Evolutionary conservation across 495 filamentous ascomycete species (phyloP), one percentile per base, ranked within the genome.

Genomic region (Penicillium manginii): DNA sequence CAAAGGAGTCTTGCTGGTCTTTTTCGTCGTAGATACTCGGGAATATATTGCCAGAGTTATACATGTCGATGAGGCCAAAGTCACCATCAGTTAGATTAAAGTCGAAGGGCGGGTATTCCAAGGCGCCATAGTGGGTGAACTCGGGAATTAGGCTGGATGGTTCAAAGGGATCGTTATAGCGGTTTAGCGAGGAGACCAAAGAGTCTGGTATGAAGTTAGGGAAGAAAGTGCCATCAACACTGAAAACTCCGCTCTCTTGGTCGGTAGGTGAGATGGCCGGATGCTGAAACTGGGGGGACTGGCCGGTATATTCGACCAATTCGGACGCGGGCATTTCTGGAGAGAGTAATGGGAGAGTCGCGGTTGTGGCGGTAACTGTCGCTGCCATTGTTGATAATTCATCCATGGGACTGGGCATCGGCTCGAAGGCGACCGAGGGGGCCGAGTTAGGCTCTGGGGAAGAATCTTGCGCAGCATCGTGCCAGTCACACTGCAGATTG

Each of bases 71-170:
- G 14, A 85, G 69, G 0, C 78, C 77, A 57, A 87, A 83, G 57
- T 89, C 86, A 4, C 83, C 71, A 18, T 86, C 84, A 22, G 83
- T 86, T 15, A 88, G 72, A 33, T 86, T 83, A 15, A 87, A 74
- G 56, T 82, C 80, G 35, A 78, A 71, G 47, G 84, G 74, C 6
- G 84, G 76, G 49, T 79, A 81, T 22, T 71, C 72, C 43, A 68
- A 59, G 2, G 66, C 54, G 3, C 63, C 62, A 37, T 64, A 67
- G 15, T 71, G 67, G 2, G 61, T 64, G 43, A 69, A 69, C 10
- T 73, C 71, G 33, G 65, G 62, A 0, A 68, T 55, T 19, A 64
- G 17, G 22, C 53, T 66, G 4, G 62, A 59, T 0, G 66, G 63
- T 18, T 73, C 66, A n/a, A 64, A 64, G 0, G 66, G 53, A 31